phyloP scores from a whole-genome alignment of 768 basidiomycete genomes.

The Hemileccinum impolitum region DNA sequence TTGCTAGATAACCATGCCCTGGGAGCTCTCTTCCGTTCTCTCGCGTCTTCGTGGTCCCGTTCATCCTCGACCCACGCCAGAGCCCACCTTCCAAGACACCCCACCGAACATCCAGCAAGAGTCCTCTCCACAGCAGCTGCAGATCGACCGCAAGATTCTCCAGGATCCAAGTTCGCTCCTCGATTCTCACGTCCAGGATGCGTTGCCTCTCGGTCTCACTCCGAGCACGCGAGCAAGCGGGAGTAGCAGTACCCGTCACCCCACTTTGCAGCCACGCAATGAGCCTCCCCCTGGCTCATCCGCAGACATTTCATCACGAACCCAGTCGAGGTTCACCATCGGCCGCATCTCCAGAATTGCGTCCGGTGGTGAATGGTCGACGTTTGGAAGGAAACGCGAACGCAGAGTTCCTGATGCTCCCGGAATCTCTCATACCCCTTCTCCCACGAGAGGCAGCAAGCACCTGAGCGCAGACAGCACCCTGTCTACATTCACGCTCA shows the following conservation, averaged over 20 bases:
- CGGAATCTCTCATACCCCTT: constrained; percentile 12
- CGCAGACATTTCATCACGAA: constrained; percentile 11
- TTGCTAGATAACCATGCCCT: constrained; percentile 13
- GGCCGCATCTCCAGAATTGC: constrained; percentile 19
- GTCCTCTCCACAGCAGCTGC: constrained; percentile 1
- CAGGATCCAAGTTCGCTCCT: constrained; percentile 30
- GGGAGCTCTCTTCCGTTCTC: constrained; percentile 21
- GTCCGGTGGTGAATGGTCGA: constrained; percentile 31
- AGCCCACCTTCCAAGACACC: constrained; percentile 10
- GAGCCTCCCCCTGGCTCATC: neutral
- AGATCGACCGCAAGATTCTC: constrained; percentile 27
- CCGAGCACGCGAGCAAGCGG: constrained; percentile 23
- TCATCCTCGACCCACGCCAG: constrained; percentile 19
- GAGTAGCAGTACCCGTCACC: constrained; percentile 3
- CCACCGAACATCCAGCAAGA: neutral
- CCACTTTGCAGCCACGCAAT: neutral
- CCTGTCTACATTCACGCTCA: constrained; percentile 17
- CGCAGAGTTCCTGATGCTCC: constrained; percentile 13
- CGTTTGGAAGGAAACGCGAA: constrained; percentile 31
- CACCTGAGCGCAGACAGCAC: constrained; percentile 17
- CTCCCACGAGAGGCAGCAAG: constrained; percentile 15
- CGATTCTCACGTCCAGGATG: constrained; percentile 11
- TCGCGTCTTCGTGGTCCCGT: constrained; percentile 31
- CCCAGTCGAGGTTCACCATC: constrained; percentile 9
- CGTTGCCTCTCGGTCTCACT: constrained; percentile 22